These are phyloP conservation scores for Sextonia rubra DNA, from an alignment of 164 flowering plant genomes.

Conservation along the genomic window DNA sequence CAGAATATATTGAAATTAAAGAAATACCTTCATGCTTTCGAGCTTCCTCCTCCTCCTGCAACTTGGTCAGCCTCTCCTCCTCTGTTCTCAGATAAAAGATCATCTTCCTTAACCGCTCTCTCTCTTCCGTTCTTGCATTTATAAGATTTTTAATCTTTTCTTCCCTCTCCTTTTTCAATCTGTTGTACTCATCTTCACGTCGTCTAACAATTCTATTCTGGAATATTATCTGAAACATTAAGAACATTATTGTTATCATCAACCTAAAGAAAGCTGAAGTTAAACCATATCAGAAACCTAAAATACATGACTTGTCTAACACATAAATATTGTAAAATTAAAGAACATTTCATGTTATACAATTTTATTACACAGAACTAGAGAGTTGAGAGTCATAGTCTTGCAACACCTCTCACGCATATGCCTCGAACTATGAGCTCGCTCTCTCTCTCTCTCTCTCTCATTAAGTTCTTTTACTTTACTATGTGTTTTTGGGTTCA, in stretches of 20 bases:
- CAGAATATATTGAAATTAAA: background rate
- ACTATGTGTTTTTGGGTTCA: too few relatives aligned
- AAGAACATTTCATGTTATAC: too few relatives aligned
- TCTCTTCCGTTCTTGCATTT: constrained; percentile 42
- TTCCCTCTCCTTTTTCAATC: constrained; percentile 53
- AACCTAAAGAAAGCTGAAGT: background rate
- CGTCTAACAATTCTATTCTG: constrained; percentile 49
- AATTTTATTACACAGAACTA: too few relatives aligned
- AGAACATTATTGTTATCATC: background rate
- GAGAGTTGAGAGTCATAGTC: too few relatives aligned
- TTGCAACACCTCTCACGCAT: too few relatives aligned
- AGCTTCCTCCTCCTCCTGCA: constrained; percentile 79
- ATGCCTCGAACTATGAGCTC: too few relatives aligned
- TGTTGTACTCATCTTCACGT: constrained; percentile 52
- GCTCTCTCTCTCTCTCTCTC: too few relatives aligned
- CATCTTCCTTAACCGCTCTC: constrained; percentile 62
- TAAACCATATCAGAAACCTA: background rate
- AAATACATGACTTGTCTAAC: too few relatives aligned
- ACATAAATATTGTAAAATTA: too few relatives aligned
- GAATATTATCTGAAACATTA: constrained; percentile 44
- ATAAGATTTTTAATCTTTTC: constrained; percentile 44
- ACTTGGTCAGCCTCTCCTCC: constrained; percentile 59
- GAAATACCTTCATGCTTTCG: constrained; percentile 72
- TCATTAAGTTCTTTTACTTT: too few relatives aligned
- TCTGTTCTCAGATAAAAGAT: constrained; percentile 50